phyloP scores from a whole-genome alignment of 2,329 filamentous ascomycete species.

The Botryotinia narcissicola region DNA sequence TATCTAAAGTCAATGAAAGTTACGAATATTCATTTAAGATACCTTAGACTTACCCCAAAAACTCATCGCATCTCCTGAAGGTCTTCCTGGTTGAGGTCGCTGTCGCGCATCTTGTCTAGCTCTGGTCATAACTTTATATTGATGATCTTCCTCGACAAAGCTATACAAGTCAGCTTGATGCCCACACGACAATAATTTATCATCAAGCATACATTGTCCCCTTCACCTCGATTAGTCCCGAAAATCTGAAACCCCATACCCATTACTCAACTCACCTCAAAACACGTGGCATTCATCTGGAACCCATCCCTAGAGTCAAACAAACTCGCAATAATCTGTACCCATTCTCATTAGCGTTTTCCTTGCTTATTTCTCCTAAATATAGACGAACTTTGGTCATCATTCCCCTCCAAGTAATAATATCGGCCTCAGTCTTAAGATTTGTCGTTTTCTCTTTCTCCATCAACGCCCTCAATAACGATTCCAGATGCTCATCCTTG shows the following conservation, averaged over 20 bases:
- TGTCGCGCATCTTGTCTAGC: slow-evolving; percentile 53
- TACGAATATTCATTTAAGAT: background rate
- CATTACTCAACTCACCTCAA: slow-evolving; percentile 60
- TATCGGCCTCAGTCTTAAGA: slow-evolving; percentile 61
- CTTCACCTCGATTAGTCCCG: slow-evolving; percentile 40
- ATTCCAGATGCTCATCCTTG: slow-evolving; percentile 83
- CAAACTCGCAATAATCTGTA: slow-evolving; percentile 77
- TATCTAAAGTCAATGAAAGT: slow-evolving; percentile 40
- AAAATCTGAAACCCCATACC: background rate
- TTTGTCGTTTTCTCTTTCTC: slow-evolving; percentile 67
- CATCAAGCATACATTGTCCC: slow-evolving; percentile 50
- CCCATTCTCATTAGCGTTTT: background rate
- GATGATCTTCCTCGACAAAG: slow-evolving; percentile 90
- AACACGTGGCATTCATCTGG: slow-evolving; percentile 92
- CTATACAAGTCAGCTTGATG: slow-evolving; percentile 46
- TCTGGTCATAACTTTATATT: slow-evolving; percentile 63
- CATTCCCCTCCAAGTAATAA: slow-evolving; percentile 96
- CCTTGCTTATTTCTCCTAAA: background rate
- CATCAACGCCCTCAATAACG: slow-evolving; percentile 70
- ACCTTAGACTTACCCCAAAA: slow-evolving; percentile 71
- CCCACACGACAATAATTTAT: background rate
- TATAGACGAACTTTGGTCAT: slow-evolving; percentile 76
- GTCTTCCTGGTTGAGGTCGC: slow-evolving; percentile 48
- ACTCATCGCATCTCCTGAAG: slow-evolving; percentile 77
- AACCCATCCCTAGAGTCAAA: slow-evolving; percentile 87